phyloP scores from a whole-genome alignment of 441 rosid species.

The Gossypium lobatum region DNA sequence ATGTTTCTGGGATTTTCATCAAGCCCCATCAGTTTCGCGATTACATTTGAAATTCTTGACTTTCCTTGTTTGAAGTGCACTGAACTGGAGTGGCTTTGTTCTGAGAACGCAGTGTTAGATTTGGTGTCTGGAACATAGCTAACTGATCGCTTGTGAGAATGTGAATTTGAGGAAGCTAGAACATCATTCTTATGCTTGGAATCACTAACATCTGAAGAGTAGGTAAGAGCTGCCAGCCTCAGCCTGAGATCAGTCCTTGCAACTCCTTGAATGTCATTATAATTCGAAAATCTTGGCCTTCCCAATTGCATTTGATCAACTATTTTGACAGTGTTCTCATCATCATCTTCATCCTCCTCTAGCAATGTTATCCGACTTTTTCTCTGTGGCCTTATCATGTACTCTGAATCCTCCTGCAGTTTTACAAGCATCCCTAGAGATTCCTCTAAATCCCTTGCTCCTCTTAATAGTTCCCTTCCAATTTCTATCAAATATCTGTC shows the following conservation, averaged over 20 bases:
- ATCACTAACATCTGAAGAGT: constrained; percentile 27
- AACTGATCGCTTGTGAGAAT: constrained; percentile 36
- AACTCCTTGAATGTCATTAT: constrained; percentile 31
- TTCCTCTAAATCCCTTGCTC: constrained; percentile 77
- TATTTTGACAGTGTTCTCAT: constrained; percentile 15
- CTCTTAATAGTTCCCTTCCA: constrained; percentile 70
- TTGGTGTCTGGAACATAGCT: constrained; percentile 23
- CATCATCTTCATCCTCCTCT: constrained; percentile 52
- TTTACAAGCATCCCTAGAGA: constrained; percentile 73
- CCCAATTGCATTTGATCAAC: constrained; percentile 38
- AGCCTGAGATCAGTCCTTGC: constrained; percentile 40
- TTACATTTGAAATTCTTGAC: constrained; percentile 71
- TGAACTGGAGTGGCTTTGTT: constrained; percentile 29
- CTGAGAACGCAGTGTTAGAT: constrained; percentile 23
- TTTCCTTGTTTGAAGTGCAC: constrained; percentile 40
- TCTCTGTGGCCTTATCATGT: constrained; percentile 37
- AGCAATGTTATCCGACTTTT: constrained; percentile 61
- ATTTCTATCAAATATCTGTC: constrained; percentile 64
- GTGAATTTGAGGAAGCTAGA: constrained; percentile 21
- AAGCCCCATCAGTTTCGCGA: constrained; percentile 84
- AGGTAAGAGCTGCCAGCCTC: constrained; percentile 43
- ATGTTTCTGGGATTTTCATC: constrained; percentile 57
- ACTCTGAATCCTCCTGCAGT: constrained; percentile 66
- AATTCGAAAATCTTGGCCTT: constrained; percentile 41
- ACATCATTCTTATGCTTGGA: constrained; percentile 24